A percentile compares a stretch with the other conserved stretches of the same genome.
phyloP scores from a whole-genome alignment of 352 stramenopile genomes.

The Globisporangium recalcitrans region DNA sequence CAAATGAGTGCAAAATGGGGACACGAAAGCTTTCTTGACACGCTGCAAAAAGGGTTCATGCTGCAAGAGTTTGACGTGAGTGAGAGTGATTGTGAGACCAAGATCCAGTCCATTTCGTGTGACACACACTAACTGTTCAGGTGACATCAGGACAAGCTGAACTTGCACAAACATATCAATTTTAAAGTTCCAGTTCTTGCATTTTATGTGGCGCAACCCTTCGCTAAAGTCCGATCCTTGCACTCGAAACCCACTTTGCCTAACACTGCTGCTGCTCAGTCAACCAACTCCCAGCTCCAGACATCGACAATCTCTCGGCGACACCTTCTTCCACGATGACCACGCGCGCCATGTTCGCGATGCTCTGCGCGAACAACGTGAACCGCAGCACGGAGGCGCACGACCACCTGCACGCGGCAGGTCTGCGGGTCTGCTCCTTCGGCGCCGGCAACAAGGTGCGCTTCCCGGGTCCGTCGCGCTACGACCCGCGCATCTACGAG shows the following conservation, averaged over 20 bases:
- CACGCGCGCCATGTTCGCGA: slow-evolving; percentile 66
- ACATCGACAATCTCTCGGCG: neutral
- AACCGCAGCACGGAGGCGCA: slow-evolving; percentile 88
- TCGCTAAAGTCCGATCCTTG: neutral
- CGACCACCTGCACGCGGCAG: slow-evolving; percentile 72
- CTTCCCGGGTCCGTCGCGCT: slow-evolving; percentile 69
- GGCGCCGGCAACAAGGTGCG: slow-evolving; percentile 84
- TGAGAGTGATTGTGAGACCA: no score
- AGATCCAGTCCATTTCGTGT: no score
- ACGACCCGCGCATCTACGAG: slow-evolving; percentile 80
- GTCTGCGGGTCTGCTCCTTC: slow-evolving; percentile 78
- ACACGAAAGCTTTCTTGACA: slow-evolving; percentile 7
- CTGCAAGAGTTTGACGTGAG: no score
- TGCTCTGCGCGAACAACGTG: slow-evolving; percentile 89
- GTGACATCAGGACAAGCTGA: no score
- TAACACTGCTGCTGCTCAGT: neutral
- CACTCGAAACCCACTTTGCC: neutral
- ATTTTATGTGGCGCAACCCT: neutral
- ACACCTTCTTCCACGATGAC: neutral
- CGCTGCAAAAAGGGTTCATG: no score
- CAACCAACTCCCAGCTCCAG: neutral
- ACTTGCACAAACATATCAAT: neutral
- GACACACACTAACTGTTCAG: no score
- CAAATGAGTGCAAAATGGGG: neutral
- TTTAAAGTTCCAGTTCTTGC: neutral